phyloP scores from a whole-genome alignment of 2,329 filamentous ascomycete species.

The Claviceps purpurea region DNA sequence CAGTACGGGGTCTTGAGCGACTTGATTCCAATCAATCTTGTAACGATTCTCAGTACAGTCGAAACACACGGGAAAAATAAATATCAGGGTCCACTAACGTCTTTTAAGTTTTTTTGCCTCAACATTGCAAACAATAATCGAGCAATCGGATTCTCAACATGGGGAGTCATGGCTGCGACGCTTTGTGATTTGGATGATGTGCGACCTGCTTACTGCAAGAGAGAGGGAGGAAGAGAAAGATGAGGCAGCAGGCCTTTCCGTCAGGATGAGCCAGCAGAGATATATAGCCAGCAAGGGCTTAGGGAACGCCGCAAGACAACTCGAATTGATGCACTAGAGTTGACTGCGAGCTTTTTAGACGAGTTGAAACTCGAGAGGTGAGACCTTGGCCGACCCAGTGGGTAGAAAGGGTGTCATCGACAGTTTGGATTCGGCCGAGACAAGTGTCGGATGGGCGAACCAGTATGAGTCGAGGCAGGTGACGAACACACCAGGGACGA shows the following conservation, averaged over 20 bases:
- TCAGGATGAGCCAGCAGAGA: not conserved
- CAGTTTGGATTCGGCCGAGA: not conserved
- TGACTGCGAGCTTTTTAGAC: not conserved
- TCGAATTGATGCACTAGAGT: not conserved
- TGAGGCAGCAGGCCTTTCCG: not conserved
- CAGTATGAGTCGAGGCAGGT: not conserved
- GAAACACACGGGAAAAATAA: not conserved
- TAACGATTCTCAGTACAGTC: slow-evolving; percentile 1
- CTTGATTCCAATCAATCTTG: slow-evolving; percentile 47
- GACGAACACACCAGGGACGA: not conserved
- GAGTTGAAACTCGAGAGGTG: not conserved
- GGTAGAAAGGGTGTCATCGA: not conserved
- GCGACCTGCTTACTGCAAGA: not conserved
- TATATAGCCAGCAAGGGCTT: not conserved
- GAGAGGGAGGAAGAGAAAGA: not conserved
- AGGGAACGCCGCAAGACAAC: not conserved
- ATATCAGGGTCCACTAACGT: slow-evolving; percentile 30
- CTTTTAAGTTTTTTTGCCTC: slow-evolving; percentile 45
- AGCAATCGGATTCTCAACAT: slow-evolving; percentile 42
- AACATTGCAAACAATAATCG: slow-evolving; percentile 47
- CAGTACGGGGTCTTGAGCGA: slow-evolving; percentile 40
- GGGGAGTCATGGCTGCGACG: slow-evolving; percentile 31
- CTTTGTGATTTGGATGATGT: not conserved
- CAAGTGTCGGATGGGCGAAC: not conserved
- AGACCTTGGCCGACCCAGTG: not conserved